Conservation (phyloP, 177 flowering plant genomes). For the Vitis hybrid region DNA sequence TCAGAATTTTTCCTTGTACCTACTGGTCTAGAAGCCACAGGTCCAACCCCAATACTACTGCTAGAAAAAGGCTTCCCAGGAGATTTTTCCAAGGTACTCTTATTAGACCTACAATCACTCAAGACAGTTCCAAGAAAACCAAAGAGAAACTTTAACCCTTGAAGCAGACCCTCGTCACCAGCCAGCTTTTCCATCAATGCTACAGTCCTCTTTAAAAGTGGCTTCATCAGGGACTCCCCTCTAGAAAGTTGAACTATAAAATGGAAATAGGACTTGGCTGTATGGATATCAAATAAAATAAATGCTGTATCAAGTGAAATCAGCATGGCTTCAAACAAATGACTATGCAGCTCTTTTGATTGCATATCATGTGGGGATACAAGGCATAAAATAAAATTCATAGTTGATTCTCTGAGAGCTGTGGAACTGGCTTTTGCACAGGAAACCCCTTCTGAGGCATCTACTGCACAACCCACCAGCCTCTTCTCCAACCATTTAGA, state of each 20-base stretch:
- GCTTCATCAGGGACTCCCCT: constrained; percentile 57
- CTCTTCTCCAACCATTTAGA: constrained; percentile 87
- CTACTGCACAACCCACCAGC: constrained; percentile 55
- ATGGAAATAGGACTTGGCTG: constrained; percentile 74
- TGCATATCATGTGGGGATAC: constrained; percentile 44
- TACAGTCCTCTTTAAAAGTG: constrained; percentile 59
- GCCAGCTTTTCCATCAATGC: constrained; percentile 70
- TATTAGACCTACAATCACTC: constrained; percentile 63
- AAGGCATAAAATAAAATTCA: constrained; percentile 66
- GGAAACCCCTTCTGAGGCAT: constrained; percentile 38
- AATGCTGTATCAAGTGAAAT: constrained; percentile 75
- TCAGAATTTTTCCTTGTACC: constrained; percentile 70
- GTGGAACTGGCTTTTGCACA: constrained; percentile 54
- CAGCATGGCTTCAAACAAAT: constrained; percentile 70
- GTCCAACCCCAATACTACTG: constrained; percentile 43
- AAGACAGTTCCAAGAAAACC: constrained; percentile 62
- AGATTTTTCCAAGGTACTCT: constrained; percentile 37
- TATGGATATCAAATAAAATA: constrained; percentile 59
- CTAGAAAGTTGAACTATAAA: constrained; percentile 74
- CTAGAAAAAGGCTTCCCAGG: constrained; percentile 47
- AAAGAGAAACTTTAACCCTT: constrained; percentile 81
- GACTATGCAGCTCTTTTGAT: constrained; percentile 47
- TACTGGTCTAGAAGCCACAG: constrained; percentile 42
- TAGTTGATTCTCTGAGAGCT: constrained; percentile 75
- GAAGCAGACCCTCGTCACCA: constrained; percentile 61